phyloP scores from a whole-genome alignment of 2,329 filamentous ascomycete genomes.

The Diplodia seriata region DNA sequence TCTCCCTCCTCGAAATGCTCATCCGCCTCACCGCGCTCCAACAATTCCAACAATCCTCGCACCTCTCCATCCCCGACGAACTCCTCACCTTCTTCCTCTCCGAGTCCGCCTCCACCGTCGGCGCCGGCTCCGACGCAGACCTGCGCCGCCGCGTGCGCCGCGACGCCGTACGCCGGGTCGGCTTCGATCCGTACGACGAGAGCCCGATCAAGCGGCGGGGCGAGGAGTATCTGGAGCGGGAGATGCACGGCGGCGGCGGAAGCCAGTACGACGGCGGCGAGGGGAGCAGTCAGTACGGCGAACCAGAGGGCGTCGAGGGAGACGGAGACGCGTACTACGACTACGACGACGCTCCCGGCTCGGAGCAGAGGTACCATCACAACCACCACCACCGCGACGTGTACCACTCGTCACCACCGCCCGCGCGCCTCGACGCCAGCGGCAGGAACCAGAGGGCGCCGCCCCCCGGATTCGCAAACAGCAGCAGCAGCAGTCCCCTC shows the following conservation, averaged over 20 bases:
- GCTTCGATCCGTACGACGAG: slow-evolving; percentile 76
- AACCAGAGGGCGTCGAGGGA: not conserved
- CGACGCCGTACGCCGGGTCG: slow-evolving; percentile 67
- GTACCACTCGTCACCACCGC: not conserved
- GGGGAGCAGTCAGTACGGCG: not conserved
- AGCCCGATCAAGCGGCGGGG: slow-evolving; percentile 70
- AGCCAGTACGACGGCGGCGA: not conserved
- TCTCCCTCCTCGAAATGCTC: slow-evolving; percentile 87
- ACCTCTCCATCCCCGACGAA: slow-evolving; percentile 89
- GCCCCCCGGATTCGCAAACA: not conserved
- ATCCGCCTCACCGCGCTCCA: slow-evolving; percentile 85
- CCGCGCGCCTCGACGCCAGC: not conserved
- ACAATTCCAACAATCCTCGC: slow-evolving; percentile 88
- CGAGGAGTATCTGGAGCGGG: slow-evolving; percentile 67
- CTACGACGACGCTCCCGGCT: not conserved
- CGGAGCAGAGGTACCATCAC: not conserved
- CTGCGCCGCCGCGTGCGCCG: slow-evolving; percentile 65
- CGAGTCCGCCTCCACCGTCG: slow-evolving; percentile 67
- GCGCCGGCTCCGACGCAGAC: slow-evolving; percentile 67
- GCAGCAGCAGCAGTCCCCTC: slow-evolving; percentile 16
- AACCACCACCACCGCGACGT: not conserved
- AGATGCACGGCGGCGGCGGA: not conserved
- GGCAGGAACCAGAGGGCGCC: not conserved
- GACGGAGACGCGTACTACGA: not conserved
- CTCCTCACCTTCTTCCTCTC: slow-evolving; percentile 86